Conservation (phyloP, 2,329 filamentous ascomycete genomes). For the Xenoacremonium recifei region DNA sequence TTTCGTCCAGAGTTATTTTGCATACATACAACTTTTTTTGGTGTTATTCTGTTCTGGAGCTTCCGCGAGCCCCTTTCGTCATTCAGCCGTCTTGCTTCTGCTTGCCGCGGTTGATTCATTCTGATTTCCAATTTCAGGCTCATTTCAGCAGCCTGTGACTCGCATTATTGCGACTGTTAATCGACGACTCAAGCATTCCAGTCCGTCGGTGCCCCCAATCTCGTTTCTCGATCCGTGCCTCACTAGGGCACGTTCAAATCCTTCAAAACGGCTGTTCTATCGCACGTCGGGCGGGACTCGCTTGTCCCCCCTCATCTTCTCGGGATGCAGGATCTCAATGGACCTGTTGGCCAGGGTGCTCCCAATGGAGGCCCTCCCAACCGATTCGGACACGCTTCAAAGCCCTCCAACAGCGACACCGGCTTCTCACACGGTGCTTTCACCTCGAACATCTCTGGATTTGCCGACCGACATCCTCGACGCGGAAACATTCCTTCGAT, state of each 20-base stretch:
- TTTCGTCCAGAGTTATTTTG: conserved; percentile 17
- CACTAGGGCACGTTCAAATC: conserved; percentile 52
- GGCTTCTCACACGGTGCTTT: conserved; percentile 94
- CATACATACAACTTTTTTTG: conserved; percentile 22
- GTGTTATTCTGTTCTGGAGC: conserved; percentile 14
- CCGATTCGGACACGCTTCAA: conserved; percentile 73
- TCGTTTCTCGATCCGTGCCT: conserved; percentile 22
- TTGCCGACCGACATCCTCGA: conserved; percentile 82
- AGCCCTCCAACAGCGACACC: conserved; percentile 79
- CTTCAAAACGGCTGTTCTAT: conserved; percentile 79
- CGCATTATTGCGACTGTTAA: conserved; percentile 8
- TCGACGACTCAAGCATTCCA: conserved; percentile 10
- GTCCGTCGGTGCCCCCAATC: conserved; percentile 10
- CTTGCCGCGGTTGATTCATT: conserved; percentile 7
- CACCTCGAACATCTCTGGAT: conserved; percentile 80
- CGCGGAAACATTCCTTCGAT: conserved; percentile 86
- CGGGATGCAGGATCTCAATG: conserved; percentile 87
- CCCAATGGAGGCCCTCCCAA: conserved; percentile 47
- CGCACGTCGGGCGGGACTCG: conserved; percentile 75
- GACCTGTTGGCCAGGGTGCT: conserved; percentile 47
- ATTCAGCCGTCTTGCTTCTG: conserved; percentile 6
- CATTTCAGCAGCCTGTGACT: conserved; percentile 2
- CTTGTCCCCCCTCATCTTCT: conserved; percentile 84
- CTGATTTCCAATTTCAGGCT: conserved; percentile 1
- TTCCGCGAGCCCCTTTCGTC: conserved; percentile 13